Evolutionary conservation across 176 grass and related monocot genomes (phyloP), one percentile per base, ranked within the genome.

Genomic region (Triticum urartu): DNA sequence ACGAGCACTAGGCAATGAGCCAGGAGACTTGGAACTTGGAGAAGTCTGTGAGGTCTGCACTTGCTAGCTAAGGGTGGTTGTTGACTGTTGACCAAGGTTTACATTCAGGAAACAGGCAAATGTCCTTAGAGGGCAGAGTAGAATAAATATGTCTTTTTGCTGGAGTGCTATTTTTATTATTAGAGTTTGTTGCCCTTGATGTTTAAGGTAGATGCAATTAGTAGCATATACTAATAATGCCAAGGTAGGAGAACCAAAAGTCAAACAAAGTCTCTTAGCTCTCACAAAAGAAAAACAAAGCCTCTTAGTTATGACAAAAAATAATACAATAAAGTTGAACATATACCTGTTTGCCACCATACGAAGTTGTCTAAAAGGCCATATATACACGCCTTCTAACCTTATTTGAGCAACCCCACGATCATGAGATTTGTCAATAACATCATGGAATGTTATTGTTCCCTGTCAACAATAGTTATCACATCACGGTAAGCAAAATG

Each of bases 361-460:
- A 33, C 97, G 92, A 64, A 99, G 91, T 90, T 99, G 94, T 81
- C 92, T 94, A 87, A 99, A 99, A 83, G 97, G 94, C 97, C 97
- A 99, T 81, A 99, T 92, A 75, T 99, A 99, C 69, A 99, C 92
- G 56, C 97, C 97, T 93, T 99, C 97, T 85, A 99, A 79, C 76
- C 94, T 96, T 83, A 99, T 89, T 83, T 92, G 86, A 83, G 94
- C 90, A 85, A 85, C 52, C 83, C 85, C 89, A 79, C 69, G 76
- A 85, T 97, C 94, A 77, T 94, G 92, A 35, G 82, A 86, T 82
- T 85, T 97, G 75, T 97, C 92, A 79, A 96, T 89, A 43, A 97
- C 90, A 93, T 97, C 92, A 93, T 97, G 92, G 35, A 99, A 94
- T 82, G 92, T 99, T 78, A 99, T 71, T 34, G 94, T 86, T 88